Percentiles rank a stretch among this genome's conserved stretches.
Conservation (phyloP, 2,329 filamentous ascomycete species). For the Fusarium marasasianum region DNA sequence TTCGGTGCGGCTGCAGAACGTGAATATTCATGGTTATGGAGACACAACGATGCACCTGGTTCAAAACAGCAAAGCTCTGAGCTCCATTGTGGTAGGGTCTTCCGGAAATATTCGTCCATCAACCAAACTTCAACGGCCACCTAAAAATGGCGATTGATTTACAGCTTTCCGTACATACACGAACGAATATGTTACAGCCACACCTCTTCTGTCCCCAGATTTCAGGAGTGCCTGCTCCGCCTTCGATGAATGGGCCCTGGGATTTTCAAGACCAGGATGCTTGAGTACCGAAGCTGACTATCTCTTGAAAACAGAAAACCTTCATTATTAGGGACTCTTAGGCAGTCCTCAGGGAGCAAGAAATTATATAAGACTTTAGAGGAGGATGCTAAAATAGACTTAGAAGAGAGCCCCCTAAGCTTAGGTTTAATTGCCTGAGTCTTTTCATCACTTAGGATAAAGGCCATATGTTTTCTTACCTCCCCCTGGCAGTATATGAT, state of each 20-base stretch:
- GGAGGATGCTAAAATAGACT: background rate
- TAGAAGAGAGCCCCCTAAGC: background rate
- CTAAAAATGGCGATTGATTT: slow-evolving; percentile 11
- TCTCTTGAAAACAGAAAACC: slow-evolving; percentile 2
- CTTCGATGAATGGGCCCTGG: slow-evolving; percentile 16
- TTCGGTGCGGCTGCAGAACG: background rate
- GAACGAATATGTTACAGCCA: slow-evolving; percentile 13
- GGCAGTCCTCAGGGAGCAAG: background rate
- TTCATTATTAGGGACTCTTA: background rate
- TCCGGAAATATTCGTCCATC: background rate
- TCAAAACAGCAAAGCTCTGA: background rate
- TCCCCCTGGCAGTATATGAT: background rate
- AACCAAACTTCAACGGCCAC: slow-evolving; percentile 11
- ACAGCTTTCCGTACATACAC: background rate
- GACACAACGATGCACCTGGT: background rate
- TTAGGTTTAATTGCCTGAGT: background rate
- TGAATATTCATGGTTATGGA: background rate
- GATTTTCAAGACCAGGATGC: slow-evolving; percentile 3
- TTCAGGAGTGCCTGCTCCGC: slow-evolving; percentile 40
- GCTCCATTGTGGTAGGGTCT: background rate
- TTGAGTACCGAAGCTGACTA: slow-evolving; percentile 16
- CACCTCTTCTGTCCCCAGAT: slow-evolving; percentile 40
- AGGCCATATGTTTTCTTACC: background rate
- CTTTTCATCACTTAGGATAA: background rate
- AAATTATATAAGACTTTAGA: background rate